These are phyloP conservation scores for Pseudozyma tsukubaensis DNA, from an alignment of 1,284 basidiomycete genomes.

Conservation along the genomic window DNA sequence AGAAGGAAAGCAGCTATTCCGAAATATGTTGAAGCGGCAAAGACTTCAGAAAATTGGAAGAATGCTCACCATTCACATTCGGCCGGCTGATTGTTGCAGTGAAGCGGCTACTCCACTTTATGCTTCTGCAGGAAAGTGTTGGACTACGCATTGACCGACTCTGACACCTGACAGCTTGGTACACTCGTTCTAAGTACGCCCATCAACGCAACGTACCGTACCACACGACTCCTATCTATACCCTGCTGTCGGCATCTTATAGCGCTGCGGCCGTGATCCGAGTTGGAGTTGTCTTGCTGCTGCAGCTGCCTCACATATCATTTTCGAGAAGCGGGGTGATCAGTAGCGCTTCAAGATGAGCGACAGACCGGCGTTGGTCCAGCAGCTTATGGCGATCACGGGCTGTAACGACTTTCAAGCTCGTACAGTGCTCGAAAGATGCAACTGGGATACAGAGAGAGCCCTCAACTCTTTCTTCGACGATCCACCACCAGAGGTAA, in stretches of 20 bases:
- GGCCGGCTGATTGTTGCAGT: conserved; percentile 2
- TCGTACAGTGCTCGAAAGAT: conserved; percentile 27
- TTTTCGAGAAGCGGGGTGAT: too few species aligned
- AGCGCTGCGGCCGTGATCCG: too few species aligned
- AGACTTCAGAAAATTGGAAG: conserved; percentile 7
- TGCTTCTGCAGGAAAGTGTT: conserved; percentile 12
- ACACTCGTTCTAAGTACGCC: background rate
- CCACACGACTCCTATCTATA: too few species aligned
- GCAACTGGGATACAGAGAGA: conserved; percentile 33
- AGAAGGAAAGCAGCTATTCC: background rate
- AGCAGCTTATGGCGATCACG: conserved; percentile 42
- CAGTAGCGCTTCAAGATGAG: conserved; percentile 11
- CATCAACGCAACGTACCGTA: background rate
- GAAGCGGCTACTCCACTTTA: conserved; percentile 12
- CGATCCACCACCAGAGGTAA: conserved; percentile 46
- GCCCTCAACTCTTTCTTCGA: conserved; percentile 49
- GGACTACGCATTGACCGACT: conserved; percentile 18
- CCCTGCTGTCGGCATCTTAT: too few species aligned
- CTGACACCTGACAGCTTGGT: background rate
- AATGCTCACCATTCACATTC: conserved; percentile 1
- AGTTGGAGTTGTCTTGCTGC: too few species aligned
- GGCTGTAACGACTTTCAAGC: conserved; percentile 45
- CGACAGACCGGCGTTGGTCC: conserved; percentile 22
- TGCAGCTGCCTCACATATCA: too few species aligned
- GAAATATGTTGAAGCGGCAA: background rate